These are phyloP conservation scores for Dillenia turbinata DNA, from an alignment of 164 flowering plant species.

Conservation along the genomic window DNA sequence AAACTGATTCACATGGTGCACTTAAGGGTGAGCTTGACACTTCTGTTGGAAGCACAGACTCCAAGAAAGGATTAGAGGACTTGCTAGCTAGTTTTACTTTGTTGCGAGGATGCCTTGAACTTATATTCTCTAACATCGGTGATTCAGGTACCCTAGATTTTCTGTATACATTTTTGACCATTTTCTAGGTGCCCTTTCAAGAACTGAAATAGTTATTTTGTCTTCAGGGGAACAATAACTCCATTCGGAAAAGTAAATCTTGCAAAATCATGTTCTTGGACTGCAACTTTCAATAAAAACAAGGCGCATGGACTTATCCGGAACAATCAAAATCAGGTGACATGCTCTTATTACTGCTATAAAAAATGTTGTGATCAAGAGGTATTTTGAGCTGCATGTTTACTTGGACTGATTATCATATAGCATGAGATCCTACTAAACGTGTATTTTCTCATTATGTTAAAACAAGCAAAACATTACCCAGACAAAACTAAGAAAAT, in stretches of 20 bases:
- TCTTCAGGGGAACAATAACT: conserved; percentile 55
- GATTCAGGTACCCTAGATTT: conserved; percentile 41
- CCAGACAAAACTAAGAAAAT: too few species aligned
- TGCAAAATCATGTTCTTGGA: conserved; percentile 68
- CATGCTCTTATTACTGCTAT: conserved; percentile 3
- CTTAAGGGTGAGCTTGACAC: conserved; percentile 21
- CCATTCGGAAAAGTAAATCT: conserved; percentile 66
- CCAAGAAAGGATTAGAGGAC: conserved; percentile 24
- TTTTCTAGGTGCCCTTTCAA: background rate
- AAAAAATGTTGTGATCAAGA: background rate
- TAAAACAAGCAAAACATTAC: too few species aligned
- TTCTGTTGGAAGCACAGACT: conserved; percentile 20
- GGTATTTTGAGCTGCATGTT: too few species aligned
- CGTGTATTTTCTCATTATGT: too few species aligned
- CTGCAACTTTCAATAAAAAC: conserved; percentile 55
- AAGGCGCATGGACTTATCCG: conserved; percentile 48
- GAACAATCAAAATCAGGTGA: conserved; percentile 62
- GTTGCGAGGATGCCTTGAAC: conserved; percentile 59
- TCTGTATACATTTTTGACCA: background rate
- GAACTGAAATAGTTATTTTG: too few species aligned
- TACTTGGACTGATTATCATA: too few species aligned
- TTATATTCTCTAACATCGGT: conserved; percentile 54
- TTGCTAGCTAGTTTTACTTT: conserved; percentile 60
- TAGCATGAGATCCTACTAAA: too few species aligned
- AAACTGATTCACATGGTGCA: conserved; percentile 12